Percentiles rank a stretch among this genome's conserved stretches.
These are phyloP conservation scores for Oryza punctata DNA, from an alignment of 176 grass and related monocot species.

Conservation along the genomic window DNA sequence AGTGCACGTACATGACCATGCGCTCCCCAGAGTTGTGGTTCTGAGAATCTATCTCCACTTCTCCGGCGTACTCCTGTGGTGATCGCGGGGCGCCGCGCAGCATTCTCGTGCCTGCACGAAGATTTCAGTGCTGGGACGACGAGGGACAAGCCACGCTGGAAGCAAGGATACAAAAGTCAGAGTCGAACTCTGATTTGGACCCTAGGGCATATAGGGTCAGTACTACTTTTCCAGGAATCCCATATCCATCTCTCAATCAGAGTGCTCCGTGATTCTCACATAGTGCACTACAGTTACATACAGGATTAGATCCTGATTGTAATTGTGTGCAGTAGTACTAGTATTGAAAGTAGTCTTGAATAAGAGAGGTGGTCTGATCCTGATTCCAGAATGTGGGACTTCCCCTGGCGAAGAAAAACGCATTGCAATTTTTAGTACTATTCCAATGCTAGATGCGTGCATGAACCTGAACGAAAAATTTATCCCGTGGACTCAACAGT, in stretches of 20 bases:
- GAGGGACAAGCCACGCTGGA: slow-evolving; percentile 37
- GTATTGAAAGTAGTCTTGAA: background rate
- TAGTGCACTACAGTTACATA: too few relatives aligned
- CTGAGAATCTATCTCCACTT: background rate
- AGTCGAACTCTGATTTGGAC: background rate
- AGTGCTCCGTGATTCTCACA: too few relatives aligned
- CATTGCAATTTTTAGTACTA: background rate
- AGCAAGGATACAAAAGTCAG: slow-evolving; percentile 14
- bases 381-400: background rate
- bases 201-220: too few relatives aligned
- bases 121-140: background rate
- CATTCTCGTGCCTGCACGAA: background rate
- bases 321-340: background rate
- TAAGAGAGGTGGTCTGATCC: background rate
- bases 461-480: background rate
- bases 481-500: background rate
- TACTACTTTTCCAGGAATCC: background rate
- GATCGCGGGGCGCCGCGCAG: background rate
- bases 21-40: background rate
- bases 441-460: background rate
- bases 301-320: too few relatives aligned
- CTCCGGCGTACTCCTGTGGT: background rate
- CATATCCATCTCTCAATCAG: too few relatives aligned
- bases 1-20: background rate
- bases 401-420: background rate